Percentiles rank a stretch among this genome's conserved stretches.
phyloP scores from a whole-genome alignment of 2,329 filamentous ascomycete genomes.

The Alternaria consortialis region DNA sequence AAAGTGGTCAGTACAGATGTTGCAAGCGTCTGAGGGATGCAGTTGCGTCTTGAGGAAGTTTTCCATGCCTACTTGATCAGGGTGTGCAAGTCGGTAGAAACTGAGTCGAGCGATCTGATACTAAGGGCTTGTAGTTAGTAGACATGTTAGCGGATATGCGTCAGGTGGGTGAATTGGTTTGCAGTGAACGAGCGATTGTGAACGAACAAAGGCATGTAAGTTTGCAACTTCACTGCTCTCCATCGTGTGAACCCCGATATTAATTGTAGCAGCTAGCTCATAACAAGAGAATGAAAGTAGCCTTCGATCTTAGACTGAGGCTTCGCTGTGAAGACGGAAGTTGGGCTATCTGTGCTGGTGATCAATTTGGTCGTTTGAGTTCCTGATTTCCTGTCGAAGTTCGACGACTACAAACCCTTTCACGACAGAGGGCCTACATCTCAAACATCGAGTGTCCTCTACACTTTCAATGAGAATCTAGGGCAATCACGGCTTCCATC shows the following conservation, averaged over 20 bases:
- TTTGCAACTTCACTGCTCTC: constrained; percentile 5
- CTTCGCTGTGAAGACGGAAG: neutral
- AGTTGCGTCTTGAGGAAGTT: constrained; percentile 36
- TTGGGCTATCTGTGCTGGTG: neutral
- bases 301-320: neutral
- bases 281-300: neutral
- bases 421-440: neutral
- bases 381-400: neutral
- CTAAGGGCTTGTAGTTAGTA: neutral
- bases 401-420: neutral
- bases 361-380: neutral
- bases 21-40: constrained; percentile 36
- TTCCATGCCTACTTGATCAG: constrained; percentile 30
- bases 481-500: constrained; percentile 59
- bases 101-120: neutral
- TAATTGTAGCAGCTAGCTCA: neutral
- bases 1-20: constrained; percentile 41
- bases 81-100: neutral
- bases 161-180: constrained; percentile 1
- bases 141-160: constrained; percentile 2
- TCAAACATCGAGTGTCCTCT: neutral
- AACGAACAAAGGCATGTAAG: neutral
- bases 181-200: constrained; percentile 7
- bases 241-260: neutral
- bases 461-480: neutral